Conservation (phyloP, 2,329 filamentous ascomycete genomes). For the Fusarium sp. region DNA sequence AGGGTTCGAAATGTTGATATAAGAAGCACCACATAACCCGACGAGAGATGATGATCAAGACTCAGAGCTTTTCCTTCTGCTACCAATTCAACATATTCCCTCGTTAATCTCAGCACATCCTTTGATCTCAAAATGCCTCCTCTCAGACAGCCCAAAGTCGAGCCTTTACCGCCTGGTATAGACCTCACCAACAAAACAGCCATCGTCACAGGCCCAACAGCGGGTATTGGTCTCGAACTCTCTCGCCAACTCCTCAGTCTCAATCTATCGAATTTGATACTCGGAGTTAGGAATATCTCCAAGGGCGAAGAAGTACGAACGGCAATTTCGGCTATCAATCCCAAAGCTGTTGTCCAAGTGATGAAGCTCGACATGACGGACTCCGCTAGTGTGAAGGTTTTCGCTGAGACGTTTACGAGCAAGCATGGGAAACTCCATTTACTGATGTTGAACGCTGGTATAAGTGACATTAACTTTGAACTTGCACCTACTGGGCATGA, state of each 20-base stretch:
- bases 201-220: constrained; percentile 56
- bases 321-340: constrained; percentile 9
- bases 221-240: constrained; percentile 54
- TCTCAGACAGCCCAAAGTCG: constrained; percentile 18
- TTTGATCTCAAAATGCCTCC: background rate
- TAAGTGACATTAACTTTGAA: background rate
- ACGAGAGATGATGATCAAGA: background rate
- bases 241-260: constrained; percentile 49
- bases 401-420: background rate
- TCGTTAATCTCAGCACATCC: accelerated
- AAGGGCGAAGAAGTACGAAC: constrained; percentile 43
- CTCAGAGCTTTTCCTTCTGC: too few relatives aligned
- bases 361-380: constrained; percentile 22
- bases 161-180: constrained; percentile 24
- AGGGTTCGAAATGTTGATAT: background rate
- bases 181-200: constrained; percentile 43
- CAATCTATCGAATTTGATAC: constrained; percentile 49
- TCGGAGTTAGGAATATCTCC: constrained; percentile 50
- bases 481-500: constrained; percentile 33
- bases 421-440: constrained; percentile 7
- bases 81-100: too few relatives aligned
- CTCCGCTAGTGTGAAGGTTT: constrained; percentile 21
- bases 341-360: constrained; percentile 16
- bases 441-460: constrained; percentile 32
- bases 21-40: background rate